Evolutionary conservation across 2,329 filamentous ascomycete species (phyloP).

Genomic region (Corinectria fuckeliana): DNA sequence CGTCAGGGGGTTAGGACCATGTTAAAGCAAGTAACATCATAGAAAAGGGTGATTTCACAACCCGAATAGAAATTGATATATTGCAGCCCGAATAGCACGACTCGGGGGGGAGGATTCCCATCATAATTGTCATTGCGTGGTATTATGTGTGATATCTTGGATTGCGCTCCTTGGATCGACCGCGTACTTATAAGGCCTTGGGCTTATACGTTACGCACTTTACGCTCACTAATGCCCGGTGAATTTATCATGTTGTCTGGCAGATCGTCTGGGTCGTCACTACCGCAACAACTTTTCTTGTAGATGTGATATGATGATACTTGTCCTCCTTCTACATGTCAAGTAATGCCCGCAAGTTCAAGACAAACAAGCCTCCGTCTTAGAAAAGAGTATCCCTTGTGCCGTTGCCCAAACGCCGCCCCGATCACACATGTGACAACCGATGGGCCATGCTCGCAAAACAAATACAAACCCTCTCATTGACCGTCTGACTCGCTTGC

Average conservation of each 20-base stretch:
- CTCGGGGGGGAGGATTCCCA: too few species aligned
- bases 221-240: not conserved
- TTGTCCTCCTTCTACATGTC: conserved; percentile 14
- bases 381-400: not conserved
- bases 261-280: not conserved
- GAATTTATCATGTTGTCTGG: not conserved
- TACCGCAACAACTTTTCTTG: not conserved
- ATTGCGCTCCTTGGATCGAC: too few species aligned
- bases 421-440: conserved; percentile 4
- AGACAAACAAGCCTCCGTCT: not conserved
- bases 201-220: not conserved
- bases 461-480: conserved; percentile 20
- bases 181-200: too few species aligned
- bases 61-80: too few species aligned
- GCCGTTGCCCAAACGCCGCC: conserved; percentile 12
- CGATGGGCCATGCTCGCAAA: conserved; percentile 4
- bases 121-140: not conserved
- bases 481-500: conserved; percentile 1
- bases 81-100: too few species aligned
- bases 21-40: too few species aligned
- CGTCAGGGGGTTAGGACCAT: too few species aligned
- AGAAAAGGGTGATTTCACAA: too few species aligned
- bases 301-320: not conserved
- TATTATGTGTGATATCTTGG: not conserved
- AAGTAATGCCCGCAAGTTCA: not conserved